These are phyloP conservation scores for Hevea brasiliensis DNA, from an alignment of 345 rosid species.

Conservation along the genomic window DNA sequence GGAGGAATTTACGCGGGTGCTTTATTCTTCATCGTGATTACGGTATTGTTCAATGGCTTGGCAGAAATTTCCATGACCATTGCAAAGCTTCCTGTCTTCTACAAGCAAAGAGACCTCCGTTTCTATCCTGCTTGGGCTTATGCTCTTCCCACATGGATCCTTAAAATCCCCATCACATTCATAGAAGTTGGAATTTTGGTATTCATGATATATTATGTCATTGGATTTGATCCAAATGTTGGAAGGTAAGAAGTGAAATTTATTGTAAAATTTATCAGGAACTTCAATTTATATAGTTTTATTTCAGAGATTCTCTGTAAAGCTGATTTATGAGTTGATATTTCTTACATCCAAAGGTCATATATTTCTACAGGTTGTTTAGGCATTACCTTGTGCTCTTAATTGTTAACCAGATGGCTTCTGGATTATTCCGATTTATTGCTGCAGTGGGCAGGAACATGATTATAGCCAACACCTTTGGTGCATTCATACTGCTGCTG, in stretches of 20 bases:
- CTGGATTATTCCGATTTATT: slow-evolving; percentile 15
- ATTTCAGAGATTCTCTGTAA: neutral
- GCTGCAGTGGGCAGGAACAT: slow-evolving; percentile 16
- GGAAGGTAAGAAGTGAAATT: slow-evolving; percentile 45
- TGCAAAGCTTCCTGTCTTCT: slow-evolving; percentile 74
- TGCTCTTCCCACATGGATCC: slow-evolving; percentile 72
- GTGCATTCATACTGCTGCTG: slow-evolving; percentile 8
- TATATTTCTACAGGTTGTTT: slow-evolving; percentile 12
- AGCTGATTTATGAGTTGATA: neutral
- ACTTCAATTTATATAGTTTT: neutral
- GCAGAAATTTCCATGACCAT: slow-evolving; percentile 72
- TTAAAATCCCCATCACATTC: slow-evolving; percentile 68
- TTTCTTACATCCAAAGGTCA: neutral
- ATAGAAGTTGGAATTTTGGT: slow-evolving; percentile 59
- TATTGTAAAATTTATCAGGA: neutral
- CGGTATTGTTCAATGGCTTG: slow-evolving; percentile 65
- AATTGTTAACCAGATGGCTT: slow-evolving; percentile 21
- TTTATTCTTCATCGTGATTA: slow-evolving; percentile 48
- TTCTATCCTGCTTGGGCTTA: slow-evolving; percentile 80
- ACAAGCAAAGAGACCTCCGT: slow-evolving; percentile 64
- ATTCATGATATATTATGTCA: slow-evolving; percentile 57
- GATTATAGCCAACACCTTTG: slow-evolving; percentile 19
- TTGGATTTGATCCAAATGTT: slow-evolving; percentile 66
- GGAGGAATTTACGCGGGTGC: slow-evolving; percentile 63
- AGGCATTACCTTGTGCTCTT: slow-evolving; percentile 12